These are phyloP conservation scores for Pyricularia grisea DNA, from an alignment of 2,329 filamentous ascomycete species.

Conservation along the genomic window DNA sequence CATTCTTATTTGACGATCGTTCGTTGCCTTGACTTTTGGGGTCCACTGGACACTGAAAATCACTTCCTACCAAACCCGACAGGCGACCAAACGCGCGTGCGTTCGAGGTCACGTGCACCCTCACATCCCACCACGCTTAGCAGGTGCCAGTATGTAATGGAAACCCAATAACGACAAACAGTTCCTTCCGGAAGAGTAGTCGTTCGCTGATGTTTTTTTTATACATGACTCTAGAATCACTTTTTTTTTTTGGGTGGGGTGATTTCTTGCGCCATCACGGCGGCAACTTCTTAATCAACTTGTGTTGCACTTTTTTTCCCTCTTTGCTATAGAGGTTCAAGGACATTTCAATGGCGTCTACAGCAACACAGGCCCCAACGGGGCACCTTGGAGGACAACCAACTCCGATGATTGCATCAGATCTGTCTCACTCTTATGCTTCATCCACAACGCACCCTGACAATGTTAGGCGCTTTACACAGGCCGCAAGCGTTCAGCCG, in stretches of 20 bases:
- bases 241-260: neutral
- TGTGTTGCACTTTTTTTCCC: neutral
- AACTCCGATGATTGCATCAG: neutral
- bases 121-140: neutral
- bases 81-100: neutral
- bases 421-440: neutral
- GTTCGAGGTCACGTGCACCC: neutral
- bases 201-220: neutral
- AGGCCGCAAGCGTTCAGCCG: neutral
- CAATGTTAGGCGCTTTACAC: neutral
- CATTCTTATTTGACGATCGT: neutral
- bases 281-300: neutral
- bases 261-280: neutral
- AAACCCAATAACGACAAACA: neutral
- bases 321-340: neutral
- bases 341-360: neutral
- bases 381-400: neutral
- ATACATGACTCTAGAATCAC: neutral
- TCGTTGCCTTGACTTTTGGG: neutral
- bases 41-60: neutral
- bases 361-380: neutral
- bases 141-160: neutral
- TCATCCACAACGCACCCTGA: neutral
- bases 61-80: neutral
- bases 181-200: neutral